A percentile compares a stretch with the other conserved stretches of the same genome.
phyloP scores from a whole-genome alignment of 768 basidiomycete species.

The Chalciporus sphaerocephalus region DNA sequence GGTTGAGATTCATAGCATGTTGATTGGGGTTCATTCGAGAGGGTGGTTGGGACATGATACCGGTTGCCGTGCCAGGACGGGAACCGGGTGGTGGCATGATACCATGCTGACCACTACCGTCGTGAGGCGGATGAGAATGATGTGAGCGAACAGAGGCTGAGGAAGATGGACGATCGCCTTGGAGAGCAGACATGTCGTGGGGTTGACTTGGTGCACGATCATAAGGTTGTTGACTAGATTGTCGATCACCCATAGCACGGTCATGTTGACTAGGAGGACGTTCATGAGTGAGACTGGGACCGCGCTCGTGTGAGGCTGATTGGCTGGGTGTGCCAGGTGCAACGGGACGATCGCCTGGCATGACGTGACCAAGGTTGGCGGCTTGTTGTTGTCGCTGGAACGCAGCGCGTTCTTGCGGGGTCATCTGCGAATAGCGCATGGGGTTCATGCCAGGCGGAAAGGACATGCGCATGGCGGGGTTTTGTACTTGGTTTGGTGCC shows the following conservation, averaged over 20 bases:
- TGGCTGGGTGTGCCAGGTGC: conserved; percentile 17
- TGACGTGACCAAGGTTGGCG: conserved; percentile 9
- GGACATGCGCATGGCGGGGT: conserved; percentile 20
- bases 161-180: conserved; percentile 26
- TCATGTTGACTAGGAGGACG: conserved; percentile 23
- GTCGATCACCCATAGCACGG: conserved; percentile 18
- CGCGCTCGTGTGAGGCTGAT: conserved; percentile 18
- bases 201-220: conserved; percentile 23
- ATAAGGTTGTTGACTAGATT: conserved; percentile 20
- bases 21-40: conserved; percentile 26
- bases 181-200: conserved; percentile 16
- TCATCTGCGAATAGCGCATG: conserved; percentile 28
- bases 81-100: conserved; percentile 24
- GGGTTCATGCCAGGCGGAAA: conserved; percentile 14
- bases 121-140: conserved; percentile 23
- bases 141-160: conserved; percentile 28
- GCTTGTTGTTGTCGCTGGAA: conserved; percentile 29
- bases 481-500: conserved; percentile 18
- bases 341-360: conserved; percentile 13
- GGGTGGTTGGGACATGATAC: conserved; percentile 11
- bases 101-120: conserved; percentile 12
- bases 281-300: conserved; percentile 18
- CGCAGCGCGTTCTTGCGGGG: conserved; percentile 26
- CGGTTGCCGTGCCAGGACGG: conserved; percentile 26
- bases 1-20: background rate